A percentile compares a stretch with the other conserved stretches of the same genome.
Evolutionary conservation across 257 asterid genomes (phyloP).

Genomic region (Catharanthus roseus): DNA sequence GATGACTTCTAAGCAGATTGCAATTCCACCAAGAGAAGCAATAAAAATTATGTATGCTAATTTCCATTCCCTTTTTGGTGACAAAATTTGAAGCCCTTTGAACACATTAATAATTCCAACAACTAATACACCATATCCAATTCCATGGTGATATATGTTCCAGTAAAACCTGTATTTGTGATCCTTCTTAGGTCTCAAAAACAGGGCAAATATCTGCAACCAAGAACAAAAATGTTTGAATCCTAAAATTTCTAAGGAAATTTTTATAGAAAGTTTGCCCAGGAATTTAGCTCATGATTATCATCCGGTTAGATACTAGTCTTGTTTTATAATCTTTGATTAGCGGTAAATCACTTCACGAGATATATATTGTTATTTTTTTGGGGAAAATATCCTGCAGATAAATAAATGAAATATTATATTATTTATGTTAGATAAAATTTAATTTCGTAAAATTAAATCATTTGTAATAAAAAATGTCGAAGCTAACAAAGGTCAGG

Average conservation of each 20-base stretch:
- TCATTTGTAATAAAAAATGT: too few relatives aligned
- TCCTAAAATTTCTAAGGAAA: too few relatives aligned
- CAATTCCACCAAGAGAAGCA: neutral
- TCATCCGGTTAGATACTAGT: too few relatives aligned
- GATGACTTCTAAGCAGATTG: conserved; percentile 7
- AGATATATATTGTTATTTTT: too few relatives aligned
- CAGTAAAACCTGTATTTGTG: conserved; percentile 26
- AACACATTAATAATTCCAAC: conserved; percentile 28
- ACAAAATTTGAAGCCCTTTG: conserved; percentile 22
- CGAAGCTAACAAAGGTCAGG: too few relatives aligned
- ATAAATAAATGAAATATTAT: too few relatives aligned
- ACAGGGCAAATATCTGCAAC: conserved; percentile 18
- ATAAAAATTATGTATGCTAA: conserved; percentile 12
- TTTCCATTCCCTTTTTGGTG: conserved; percentile 17
- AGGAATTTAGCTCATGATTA: neutral
- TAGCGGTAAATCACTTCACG: too few relatives aligned
- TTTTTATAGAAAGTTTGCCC: too few relatives aligned
- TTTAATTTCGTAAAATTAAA: too few relatives aligned
- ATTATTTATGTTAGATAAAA: too few relatives aligned
- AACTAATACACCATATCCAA: conserved; percentile 19
- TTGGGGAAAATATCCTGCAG: too few relatives aligned
- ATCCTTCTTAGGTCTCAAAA: conserved; percentile 24
- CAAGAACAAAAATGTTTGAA: neutral
- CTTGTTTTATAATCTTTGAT: too few relatives aligned
- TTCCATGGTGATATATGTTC: conserved; percentile 21